These are phyloP conservation scores for Trypanosoma avium DNA, from an alignment of 208 protist species.

Conservation along the genomic window DNA sequence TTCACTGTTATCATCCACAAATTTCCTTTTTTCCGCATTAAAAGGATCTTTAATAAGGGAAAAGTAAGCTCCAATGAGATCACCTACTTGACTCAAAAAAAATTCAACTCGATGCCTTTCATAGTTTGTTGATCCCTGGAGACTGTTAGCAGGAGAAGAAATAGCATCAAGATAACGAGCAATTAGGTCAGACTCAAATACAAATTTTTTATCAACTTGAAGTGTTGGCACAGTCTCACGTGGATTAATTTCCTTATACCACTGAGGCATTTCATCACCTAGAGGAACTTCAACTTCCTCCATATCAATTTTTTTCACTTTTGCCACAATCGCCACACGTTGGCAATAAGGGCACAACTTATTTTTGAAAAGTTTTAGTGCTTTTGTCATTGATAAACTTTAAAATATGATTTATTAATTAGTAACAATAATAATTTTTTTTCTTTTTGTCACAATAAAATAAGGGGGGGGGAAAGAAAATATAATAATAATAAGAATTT, in stretches of 20 bases:
- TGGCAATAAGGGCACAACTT: slow-evolving; percentile 69
- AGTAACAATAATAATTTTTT: too few species aligned
- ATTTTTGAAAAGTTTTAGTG: slow-evolving; percentile 57
- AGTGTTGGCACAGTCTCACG: slow-evolving; percentile 70
- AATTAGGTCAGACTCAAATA: slow-evolving; percentile 77
- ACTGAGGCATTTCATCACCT: slow-evolving; percentile 55
- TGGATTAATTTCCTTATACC: slow-evolving; percentile 80
- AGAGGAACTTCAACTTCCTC: slow-evolving; percentile 55
- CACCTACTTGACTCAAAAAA: slow-evolving; percentile 60
- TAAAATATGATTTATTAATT: too few species aligned
- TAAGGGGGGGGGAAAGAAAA: too few species aligned
- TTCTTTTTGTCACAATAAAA: slow-evolving; percentile 11
- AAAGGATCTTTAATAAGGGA: slow-evolving; percentile 49
- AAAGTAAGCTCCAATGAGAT: slow-evolving; percentile 54
- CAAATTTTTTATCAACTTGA: slow-evolving; percentile 47
- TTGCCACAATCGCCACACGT: slow-evolving; percentile 54
- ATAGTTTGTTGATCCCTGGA: slow-evolving; percentile 45
- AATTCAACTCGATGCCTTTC: slow-evolving; percentile 73
- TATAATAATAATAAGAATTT: too few species aligned
- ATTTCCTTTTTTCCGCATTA: slow-evolving; percentile 54
- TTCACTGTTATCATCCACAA: slow-evolving; percentile 44
- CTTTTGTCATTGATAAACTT: too few species aligned
- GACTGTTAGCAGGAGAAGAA: slow-evolving; percentile 16
- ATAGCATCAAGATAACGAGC: slow-evolving; percentile 67
- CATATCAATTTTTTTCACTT: slow-evolving; percentile 49